A percentile compares a stretch with the other conserved stretches of the same genome.
These are phyloP conservation scores for Cucurbita moschata DNA, from an alignment of 306 rosid species.

Conservation along the genomic window DNA sequence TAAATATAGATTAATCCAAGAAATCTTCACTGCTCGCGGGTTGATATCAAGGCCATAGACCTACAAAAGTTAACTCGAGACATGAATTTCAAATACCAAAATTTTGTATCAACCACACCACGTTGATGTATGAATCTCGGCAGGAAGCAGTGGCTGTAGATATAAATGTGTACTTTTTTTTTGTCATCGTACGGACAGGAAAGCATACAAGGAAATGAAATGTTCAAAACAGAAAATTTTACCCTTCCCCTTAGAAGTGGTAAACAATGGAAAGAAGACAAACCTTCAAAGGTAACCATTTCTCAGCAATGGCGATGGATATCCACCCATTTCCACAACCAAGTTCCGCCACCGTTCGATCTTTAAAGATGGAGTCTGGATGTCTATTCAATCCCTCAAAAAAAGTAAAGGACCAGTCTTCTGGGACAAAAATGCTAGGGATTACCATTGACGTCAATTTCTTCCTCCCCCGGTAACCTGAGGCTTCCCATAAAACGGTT, in stretches of 20 bases:
- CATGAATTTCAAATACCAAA: not conserved
- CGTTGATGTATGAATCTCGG: not conserved
- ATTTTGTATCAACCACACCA: not conserved
- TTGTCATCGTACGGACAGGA: not conserved
- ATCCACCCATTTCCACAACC: slow-evolving; percentile 99
- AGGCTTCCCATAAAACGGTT: slow-evolving; percentile 3
- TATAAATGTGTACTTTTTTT: not conserved
- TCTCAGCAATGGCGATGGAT: slow-evolving; percentile 90
- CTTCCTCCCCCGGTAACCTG: slow-evolving; percentile 70
- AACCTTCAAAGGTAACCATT: slow-evolving; percentile 86
- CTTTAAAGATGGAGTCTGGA: slow-evolving; percentile 75
- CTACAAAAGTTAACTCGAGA: slow-evolving; percentile 21
- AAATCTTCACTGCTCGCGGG: slow-evolving; percentile 79
- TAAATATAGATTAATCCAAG: slow-evolving; percentile 80
- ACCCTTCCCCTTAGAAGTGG: not conserved
- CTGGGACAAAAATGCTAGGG: slow-evolving; percentile 91
- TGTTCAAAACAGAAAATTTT: not conserved
- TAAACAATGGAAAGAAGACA: not conserved
- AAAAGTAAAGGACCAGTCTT: slow-evolving; percentile 93
- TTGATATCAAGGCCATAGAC: slow-evolving; percentile 93
- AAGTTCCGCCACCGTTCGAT: slow-evolving; percentile 64
- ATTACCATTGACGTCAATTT: slow-evolving; percentile 87
- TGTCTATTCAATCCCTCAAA: slow-evolving; percentile 84
- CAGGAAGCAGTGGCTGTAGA: not conserved
- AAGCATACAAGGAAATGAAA: not conserved